These are phyloP conservation scores for Microthlaspi erraticum DNA, from an alignment of 345 rosid genomes.

Conservation along the genomic window DNA sequence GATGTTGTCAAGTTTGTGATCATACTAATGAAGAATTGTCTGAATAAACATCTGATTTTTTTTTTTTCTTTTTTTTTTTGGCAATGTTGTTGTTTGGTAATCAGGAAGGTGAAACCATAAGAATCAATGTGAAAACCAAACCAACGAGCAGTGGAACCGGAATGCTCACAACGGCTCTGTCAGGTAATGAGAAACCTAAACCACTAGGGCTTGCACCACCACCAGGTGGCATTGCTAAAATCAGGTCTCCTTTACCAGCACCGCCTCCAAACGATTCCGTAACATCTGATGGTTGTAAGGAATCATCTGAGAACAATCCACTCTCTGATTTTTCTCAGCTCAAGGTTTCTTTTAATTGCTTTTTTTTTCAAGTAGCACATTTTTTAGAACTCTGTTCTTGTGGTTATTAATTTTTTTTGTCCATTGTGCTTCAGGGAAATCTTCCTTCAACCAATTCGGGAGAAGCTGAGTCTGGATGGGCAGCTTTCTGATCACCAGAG, in stretches of 20 bases:
- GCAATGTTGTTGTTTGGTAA: constrained; percentile 10
- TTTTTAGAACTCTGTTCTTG: neutral
- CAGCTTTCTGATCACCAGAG: constrained; percentile 73
- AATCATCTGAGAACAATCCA: constrained; percentile 54
- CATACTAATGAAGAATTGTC: neutral
- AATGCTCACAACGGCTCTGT: constrained; percentile 86
- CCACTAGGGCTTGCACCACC: constrained; percentile 77
- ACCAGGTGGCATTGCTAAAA: constrained; percentile 58
- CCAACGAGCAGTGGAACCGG: constrained; percentile 79
- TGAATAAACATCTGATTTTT: neutral
- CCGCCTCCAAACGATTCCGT: constrained; percentile 96
- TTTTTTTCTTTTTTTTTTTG: no score
- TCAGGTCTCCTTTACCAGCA: constrained; percentile 80
- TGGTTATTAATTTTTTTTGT: constrained; percentile 3
- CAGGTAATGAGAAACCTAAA: constrained; percentile 64
- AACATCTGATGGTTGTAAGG: constrained; percentile 42
- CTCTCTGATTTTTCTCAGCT: constrained; percentile 73
- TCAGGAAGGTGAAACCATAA: constrained; percentile 97
- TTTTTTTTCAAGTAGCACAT: neutral
- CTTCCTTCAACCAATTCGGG: constrained; percentile 65
- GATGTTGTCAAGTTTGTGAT: neutral
- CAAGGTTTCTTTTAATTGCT: constrained; percentile 52
- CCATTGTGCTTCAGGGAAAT: constrained; percentile 59
- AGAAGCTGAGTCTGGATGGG: constrained; percentile 85
- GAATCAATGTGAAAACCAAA: constrained; percentile 89